Conservation (phyloP, 1,284 basidiomycete genomes). For the Cryptococcus sp. region DNA sequence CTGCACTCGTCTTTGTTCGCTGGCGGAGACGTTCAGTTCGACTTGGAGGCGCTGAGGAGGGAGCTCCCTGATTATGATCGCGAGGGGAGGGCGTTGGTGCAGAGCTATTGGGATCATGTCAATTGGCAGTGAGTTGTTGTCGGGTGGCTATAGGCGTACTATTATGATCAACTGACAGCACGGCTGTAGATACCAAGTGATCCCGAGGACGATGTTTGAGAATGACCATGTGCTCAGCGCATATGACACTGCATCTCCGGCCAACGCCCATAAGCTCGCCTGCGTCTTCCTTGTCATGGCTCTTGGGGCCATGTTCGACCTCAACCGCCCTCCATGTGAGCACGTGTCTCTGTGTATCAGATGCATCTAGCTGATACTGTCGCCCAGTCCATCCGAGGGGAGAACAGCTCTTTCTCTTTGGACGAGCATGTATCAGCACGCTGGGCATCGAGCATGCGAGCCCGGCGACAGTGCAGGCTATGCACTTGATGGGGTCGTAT, state of each 20-base stretch:
- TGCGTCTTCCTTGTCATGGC: slow-evolving; percentile 49
- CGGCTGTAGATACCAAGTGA: slow-evolving; percentile 33
- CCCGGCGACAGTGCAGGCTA: slow-evolving; percentile 45
- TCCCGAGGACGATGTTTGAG: slow-evolving; percentile 43
- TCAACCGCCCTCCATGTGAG: slow-evolving; percentile 41
- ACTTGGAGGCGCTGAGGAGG: slow-evolving; percentile 26
- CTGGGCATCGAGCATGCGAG: slow-evolving; percentile 41
- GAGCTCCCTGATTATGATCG: slow-evolving; percentile 43
- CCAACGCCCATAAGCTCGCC: slow-evolving; percentile 47
- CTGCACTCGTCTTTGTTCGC: slow-evolving; percentile 15
- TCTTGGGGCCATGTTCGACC: slow-evolving; percentile 47
- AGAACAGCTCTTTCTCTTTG: slow-evolving; percentile 40
- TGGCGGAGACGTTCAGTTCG: slow-evolving; percentile 11
- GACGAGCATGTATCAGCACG: slow-evolving; percentile 40
- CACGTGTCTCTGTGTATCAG: background rate
- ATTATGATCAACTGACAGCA: background rate
- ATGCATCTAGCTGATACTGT: background rate
- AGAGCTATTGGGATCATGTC: slow-evolving; percentile 49
- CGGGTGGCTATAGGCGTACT: background rate
- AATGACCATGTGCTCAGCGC: slow-evolving; percentile 42
- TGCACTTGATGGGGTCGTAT: slow-evolving; percentile 45
- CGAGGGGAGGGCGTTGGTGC: slow-evolving; percentile 33
- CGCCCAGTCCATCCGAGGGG: slow-evolving; percentile 35
- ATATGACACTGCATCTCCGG: slow-evolving; percentile 31
- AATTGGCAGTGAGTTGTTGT: slow-evolving; percentile 45